A percentile compares a stretch with the other conserved stretches of the same genome.
phyloP scores from a whole-genome alignment of 345 rosid species.

The Citrus hindsii region DNA sequence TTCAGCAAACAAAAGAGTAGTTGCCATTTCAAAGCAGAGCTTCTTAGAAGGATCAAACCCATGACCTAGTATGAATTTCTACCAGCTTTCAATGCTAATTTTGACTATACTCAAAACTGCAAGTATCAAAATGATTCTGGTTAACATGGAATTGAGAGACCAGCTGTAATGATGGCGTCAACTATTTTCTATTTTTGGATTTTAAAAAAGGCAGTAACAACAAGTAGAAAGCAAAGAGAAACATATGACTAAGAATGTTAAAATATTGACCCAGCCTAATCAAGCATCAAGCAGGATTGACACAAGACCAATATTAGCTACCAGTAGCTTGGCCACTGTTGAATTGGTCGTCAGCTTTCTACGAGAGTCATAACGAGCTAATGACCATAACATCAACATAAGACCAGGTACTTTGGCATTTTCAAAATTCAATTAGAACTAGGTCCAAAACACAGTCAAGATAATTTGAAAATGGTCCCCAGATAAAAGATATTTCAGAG shows the following conservation, averaged over 20 bases:
- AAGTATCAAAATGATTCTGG: neutral
- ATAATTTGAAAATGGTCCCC: neutral
- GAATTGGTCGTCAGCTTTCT: neutral
- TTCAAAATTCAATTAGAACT: neutral
- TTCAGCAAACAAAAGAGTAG: neutral
- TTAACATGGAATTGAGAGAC: neutral
- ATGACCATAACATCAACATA: neutral
- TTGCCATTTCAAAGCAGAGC: constrained; percentile 7
- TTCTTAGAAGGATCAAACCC: neutral
- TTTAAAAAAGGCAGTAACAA: neutral
- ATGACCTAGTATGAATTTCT: neutral
- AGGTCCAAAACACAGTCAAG: neutral
- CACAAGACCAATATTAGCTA: neutral
- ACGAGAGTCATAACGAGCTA: neutral
- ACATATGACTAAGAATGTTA: neutral
- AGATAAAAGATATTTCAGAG: neutral
- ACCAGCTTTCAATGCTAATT: neutral
- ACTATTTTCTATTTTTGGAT: neutral
- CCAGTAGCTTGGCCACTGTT: constrained; percentile 4
- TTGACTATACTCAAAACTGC: neutral
- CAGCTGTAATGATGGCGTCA: neutral
- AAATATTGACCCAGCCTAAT: neutral
- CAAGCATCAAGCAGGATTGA: neutral
- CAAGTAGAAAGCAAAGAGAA: neutral
- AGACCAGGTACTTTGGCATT: neutral